phyloP scores from a whole-genome alignment of 2,329 filamentous ascomycete species.

The Immersiporthe knoxdaviesiana region DNA sequence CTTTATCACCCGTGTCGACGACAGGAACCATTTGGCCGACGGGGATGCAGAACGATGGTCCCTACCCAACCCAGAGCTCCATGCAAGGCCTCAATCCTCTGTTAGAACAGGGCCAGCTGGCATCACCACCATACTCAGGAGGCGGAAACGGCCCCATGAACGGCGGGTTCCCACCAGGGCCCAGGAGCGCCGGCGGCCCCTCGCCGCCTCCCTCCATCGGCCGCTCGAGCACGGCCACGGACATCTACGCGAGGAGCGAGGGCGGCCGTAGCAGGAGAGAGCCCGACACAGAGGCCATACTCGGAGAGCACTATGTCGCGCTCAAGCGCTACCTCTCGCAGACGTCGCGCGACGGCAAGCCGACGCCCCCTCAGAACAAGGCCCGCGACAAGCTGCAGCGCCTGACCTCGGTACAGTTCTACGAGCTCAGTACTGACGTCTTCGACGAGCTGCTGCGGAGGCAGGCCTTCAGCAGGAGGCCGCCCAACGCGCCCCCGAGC shows the following conservation, averaged over 20 bases:
- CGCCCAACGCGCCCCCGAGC: conserved; percentile 55
- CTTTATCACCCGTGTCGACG: conserved; percentile 80
- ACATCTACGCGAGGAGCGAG: conserved; percentile 68
- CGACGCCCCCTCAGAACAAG: conserved; percentile 77
- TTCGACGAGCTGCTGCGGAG: conserved; percentile 92
- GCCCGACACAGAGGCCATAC: conserved; percentile 65
- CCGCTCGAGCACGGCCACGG: conserved; percentile 79
- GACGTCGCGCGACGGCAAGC: conserved; percentile 73
- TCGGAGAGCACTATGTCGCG: conserved; percentile 80
- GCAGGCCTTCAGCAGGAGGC: conserved; percentile 66
- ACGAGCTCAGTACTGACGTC: conserved; percentile 96
- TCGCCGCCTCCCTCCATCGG: conserved; percentile 90
- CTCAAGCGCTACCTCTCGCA: conserved; percentile 75
- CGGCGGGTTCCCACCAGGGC: conserved; percentile 57
- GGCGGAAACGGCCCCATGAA: conserved; percentile 65
- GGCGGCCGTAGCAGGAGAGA: conserved; percentile 62
- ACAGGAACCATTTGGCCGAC: conserved; percentile 83
- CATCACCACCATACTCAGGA: conserved; percentile 72
- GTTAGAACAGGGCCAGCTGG: conserved; percentile 57
- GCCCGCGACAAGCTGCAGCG: conserved; percentile 93
- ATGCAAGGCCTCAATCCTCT: conserved; percentile 25
- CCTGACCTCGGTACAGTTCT: conserved; percentile 89
- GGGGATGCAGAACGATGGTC: conserved; percentile 60
- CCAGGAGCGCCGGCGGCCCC: conserved; percentile 63
- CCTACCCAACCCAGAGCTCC: conserved; percentile 47